These are phyloP conservation scores for Aspergillus leporis DNA, from an alignment of 495 filamentous ascomycete genomes.

Conservation along the genomic window DNA sequence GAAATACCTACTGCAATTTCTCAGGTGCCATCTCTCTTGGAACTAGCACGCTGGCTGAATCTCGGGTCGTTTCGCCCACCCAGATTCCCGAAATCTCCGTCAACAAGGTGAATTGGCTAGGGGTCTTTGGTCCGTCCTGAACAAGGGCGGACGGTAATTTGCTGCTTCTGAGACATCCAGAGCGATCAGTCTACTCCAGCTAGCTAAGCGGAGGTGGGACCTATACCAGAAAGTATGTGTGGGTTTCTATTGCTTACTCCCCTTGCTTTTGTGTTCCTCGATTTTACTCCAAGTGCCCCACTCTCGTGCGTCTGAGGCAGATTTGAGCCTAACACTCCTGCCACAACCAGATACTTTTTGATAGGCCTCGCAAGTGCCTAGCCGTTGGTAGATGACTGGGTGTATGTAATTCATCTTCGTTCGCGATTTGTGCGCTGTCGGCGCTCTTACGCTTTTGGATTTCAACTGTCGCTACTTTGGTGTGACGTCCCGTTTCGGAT, in stretches of 20 bases:
- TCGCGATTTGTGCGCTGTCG: constrained; percentile 10
- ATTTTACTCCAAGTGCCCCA: constrained; percentile 6
- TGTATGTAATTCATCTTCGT: constrained; percentile 23
- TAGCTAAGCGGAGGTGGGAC: not conserved
- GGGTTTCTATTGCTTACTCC: constrained; percentile 1
- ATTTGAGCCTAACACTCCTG: not conserved
- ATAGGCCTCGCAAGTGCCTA: constrained; percentile 23
- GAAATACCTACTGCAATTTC: constrained; percentile 19
- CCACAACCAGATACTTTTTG: constrained; percentile 18
- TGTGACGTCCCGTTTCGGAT: not conserved
- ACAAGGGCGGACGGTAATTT: constrained; percentile 59
- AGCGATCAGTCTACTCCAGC: not conserved
- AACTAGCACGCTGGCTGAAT: constrained; percentile 19
- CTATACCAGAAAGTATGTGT: not conserved
- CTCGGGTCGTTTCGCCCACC: constrained; percentile 18
- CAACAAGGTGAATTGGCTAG: constrained; percentile 51
- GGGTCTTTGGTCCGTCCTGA: constrained; percentile 60
- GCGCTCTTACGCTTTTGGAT: constrained; percentile 7
- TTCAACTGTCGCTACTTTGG: constrained; percentile 8
- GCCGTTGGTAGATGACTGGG: constrained; percentile 20
- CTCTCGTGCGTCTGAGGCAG: constrained; percentile 2
- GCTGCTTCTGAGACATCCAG: constrained; percentile 8
- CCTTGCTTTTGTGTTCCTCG: constrained; percentile 3
- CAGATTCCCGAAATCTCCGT: constrained; percentile 25
- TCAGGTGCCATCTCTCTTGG: constrained; percentile 8